phyloP scores from a whole-genome alignment of 768 basidiomycete species.

The Leccinellum rugosiceps region DNA sequence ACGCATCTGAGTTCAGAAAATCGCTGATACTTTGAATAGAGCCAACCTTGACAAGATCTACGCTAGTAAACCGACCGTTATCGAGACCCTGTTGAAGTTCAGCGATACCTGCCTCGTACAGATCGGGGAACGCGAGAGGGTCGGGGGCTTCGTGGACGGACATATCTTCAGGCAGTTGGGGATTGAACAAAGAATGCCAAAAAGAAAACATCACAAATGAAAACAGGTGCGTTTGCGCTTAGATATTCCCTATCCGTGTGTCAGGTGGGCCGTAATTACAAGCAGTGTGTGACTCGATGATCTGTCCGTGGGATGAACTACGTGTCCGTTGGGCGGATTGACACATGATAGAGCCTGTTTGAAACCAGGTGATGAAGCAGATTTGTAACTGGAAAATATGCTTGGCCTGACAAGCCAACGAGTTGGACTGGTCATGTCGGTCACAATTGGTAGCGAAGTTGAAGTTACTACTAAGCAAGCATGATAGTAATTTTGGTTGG shows the following conservation, averaged over 20 bases:
- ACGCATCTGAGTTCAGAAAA: neutral
- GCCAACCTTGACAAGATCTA: constrained; percentile 58
- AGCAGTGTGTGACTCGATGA: neutral
- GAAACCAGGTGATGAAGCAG: neutral
- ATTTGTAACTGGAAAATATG: neutral
- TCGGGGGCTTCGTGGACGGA: neutral
- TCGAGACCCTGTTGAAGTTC: constrained; percentile 55
- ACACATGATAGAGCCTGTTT: neutral
- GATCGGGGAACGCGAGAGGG: constrained; percentile 43
- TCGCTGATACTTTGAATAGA: neutral
- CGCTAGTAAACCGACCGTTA: constrained; percentile 52
- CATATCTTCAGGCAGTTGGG: constrained; percentile 15
- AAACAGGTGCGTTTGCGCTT: neutral
- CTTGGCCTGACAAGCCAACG: too few species aligned
- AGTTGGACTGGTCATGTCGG: too few species aligned
- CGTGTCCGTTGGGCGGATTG: neutral
- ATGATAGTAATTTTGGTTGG: neutral
- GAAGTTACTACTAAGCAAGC: too few species aligned
- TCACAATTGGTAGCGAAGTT: too few species aligned
- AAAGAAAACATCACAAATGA: constrained; percentile 1
- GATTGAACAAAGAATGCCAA: constrained; percentile 2
- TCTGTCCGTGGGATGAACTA: neutral
- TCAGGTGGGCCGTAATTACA: neutral
- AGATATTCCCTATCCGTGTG: neutral
- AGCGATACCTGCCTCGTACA: constrained; percentile 58